Percentiles rank a stretch among this genome's conserved stretches.
Evolutionary conservation across 1,139 yeast genomes (phyloP).

Genomic region (Protomyces gravidus): DNA sequence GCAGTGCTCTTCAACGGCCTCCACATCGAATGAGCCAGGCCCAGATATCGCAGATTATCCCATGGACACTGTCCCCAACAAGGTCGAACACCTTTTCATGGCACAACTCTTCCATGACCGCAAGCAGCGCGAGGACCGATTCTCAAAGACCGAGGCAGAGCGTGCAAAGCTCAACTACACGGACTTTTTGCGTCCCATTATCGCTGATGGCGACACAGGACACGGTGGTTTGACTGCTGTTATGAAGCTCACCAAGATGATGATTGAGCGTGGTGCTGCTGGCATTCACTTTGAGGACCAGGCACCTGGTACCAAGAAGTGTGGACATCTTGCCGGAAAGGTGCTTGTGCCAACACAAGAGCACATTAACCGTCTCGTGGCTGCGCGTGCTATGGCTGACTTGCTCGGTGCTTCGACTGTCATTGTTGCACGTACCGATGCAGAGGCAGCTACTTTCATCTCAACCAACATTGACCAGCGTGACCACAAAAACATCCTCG

Average conservation of each 20-base stretch:
- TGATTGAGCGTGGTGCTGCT: slow-evolving; percentile 97
- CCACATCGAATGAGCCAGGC: slow-evolving; percentile 94
- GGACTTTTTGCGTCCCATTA: slow-evolving; percentile 88
- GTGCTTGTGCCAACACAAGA: slow-evolving; percentile 96
- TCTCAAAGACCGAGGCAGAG: slow-evolving; percentile 55
- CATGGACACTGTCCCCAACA: slow-evolving; percentile 97
- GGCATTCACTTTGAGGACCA: slow-evolving; percentile 98
- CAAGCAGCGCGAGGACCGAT: slow-evolving; percentile 86
- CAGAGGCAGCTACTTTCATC: slow-evolving; percentile 93
- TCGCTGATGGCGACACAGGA: slow-evolving; percentile 98
- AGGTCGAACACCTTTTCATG: slow-evolving; percentile 93
- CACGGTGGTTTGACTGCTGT: slow-evolving; percentile 98
- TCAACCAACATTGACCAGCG: slow-evolving; percentile 91
- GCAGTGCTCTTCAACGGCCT: slow-evolving; percentile 98
- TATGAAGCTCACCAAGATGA: slow-evolving; percentile 90
- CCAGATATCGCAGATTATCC: slow-evolving; percentile 99
- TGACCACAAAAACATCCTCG: slow-evolving; percentile 88
- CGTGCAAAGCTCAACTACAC: slow-evolving; percentile 57
- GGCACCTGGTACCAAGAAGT: slow-evolving; percentile 97
- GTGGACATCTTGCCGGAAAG: slow-evolving; percentile 98
- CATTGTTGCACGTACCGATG: slow-evolving; percentile 91
- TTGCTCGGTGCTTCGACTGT: slow-evolving; percentile 81
- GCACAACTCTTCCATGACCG: slow-evolving; percentile 97
- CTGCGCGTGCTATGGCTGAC: slow-evolving; percentile 94
- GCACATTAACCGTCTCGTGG: slow-evolving; percentile 88